phyloP scores from a whole-genome alignment of 768 basidiomycete genomes.

The Podaxis sp. region DNA sequence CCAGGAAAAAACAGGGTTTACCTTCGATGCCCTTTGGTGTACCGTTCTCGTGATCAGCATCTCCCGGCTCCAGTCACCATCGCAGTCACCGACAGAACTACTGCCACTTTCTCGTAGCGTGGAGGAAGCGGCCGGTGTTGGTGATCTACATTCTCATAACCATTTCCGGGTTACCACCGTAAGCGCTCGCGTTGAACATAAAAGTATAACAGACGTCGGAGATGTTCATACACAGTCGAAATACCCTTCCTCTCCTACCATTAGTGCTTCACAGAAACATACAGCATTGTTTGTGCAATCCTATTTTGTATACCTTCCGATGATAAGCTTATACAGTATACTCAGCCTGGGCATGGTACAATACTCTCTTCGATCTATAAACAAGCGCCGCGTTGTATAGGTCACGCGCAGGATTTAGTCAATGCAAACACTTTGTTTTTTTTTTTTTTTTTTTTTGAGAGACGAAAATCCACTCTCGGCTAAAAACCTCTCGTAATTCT shows the following conservation, averaged over 20 bases:
- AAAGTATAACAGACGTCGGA: too few species aligned
- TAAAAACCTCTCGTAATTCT: too few species aligned
- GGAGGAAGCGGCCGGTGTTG: not conserved
- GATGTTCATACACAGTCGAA: too few species aligned
- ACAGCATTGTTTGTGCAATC: too few species aligned
- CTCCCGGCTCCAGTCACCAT: not conserved
- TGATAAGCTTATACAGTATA: not conserved
- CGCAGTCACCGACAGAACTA: not conserved
- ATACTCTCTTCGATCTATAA: not conserved
- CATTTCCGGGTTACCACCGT: not conserved
- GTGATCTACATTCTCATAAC: not conserved
- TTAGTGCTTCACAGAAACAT: too few species aligned
- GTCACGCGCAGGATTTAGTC: not conserved
- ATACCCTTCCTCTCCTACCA: too few species aligned
- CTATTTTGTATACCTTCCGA: not conserved
- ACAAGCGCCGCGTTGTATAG: not conserved
- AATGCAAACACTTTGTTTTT: not conserved
- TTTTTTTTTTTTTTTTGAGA: too few species aligned
- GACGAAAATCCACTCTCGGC: too few species aligned
- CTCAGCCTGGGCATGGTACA: not conserved
- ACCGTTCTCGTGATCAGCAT: not conserved
- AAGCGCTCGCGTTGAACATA: too few species aligned
- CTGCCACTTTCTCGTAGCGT: not conserved
- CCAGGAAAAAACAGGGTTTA: constrained; percentile 38
- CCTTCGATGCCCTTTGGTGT: not conserved